These are phyloP conservation scores for Dipteronia dyeriana DNA, from an alignment of 345 rosid species.

Conservation along the genomic window DNA sequence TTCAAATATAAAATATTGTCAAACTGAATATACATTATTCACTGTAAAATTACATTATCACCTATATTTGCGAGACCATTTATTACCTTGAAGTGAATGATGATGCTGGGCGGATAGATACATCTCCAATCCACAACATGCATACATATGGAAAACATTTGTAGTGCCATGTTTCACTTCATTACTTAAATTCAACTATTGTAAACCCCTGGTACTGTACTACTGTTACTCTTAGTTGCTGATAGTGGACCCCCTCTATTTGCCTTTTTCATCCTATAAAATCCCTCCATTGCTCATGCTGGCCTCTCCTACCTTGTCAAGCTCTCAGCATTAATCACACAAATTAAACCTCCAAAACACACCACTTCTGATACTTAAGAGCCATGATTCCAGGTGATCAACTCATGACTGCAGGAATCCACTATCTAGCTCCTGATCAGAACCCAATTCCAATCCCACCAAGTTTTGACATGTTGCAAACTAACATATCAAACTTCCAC, in stretches of 20 bases:
- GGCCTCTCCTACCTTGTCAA: slow-evolving; percentile 33
- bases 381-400: slow-evolving; percentile 59
- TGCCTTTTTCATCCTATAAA: slow-evolving; percentile 48
- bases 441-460: slow-evolving; percentile 29
- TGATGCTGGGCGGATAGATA: slow-evolving; percentile 9
- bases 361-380: slow-evolving; percentile 3
- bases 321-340: slow-evolving; percentile 1
- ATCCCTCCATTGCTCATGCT: slow-evolving; percentile 33
- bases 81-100: not conserved
- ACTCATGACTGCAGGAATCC: slow-evolving; percentile 40
- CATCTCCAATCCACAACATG: not conserved
- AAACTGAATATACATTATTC: no score
- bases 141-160: slow-evolving; percentile 13
- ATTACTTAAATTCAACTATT: slow-evolving; percentile 23
- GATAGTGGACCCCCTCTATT: slow-evolving; percentile 37
- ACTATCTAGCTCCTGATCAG: slow-evolving; percentile 41
- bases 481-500: slow-evolving; percentile 40
- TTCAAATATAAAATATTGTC: no score
- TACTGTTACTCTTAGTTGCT: slow-evolving; percentile 13
- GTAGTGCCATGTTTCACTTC: slow-evolving; percentile 15
- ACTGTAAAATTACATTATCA: no score
- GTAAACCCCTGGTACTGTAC: slow-evolving; percentile 25
- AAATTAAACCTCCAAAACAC: slow-evolving; percentile 10
- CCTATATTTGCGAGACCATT: not conserved
- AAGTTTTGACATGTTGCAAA: slow-evolving; percentile 41